Evolutionary conservation across 140 eudicot species (phyloP), one percentile per base, ranked within the genome.

Genomic region (Oenanthe javanica): DNA sequence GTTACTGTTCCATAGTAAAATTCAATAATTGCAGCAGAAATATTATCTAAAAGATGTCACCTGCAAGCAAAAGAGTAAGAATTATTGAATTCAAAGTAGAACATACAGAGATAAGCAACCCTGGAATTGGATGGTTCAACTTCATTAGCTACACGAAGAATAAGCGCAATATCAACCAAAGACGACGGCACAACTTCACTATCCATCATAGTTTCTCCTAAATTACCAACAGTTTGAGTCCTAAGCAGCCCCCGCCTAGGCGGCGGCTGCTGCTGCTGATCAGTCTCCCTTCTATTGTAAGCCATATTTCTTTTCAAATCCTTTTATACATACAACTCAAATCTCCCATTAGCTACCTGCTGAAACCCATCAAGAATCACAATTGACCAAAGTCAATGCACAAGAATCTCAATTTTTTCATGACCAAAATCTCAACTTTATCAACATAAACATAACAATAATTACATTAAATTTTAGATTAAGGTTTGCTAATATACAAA

Each of bases 71-170:
- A 75, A 3, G 76, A 18, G 50, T 38, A 40, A 71, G 6, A 25
- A 75, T n/a, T 47, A 74, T 23, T 9, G 3, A 45, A 80, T 54
- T 55, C 46, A 0, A 13, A 67, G 8, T 75, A 40, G 50, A 54
- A 89, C 97, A 84, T 86, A 93, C 98, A 93, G 42, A 93, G 94
- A 80, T 93, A 91, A 45, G 98, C 97, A 76, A 95, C 99, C 87
- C 99, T 88, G 45, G 92, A 91, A 78, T 95, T 91, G 36, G 76
- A 77, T 46, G 89, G 83, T 84, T 94, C 98, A 71, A 95, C 93
- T 85, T 95, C 99, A 85, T 95, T 95, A 80, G 99, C 99, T 77
- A 95, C 99, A 76, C 97, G 99, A 78, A 95, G 99, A 83, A 95
- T 92, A 8, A 97, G 97, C 8, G 97, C 99, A 81, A 95, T 95